Evolutionary conservation across 1,284 basidiomycete genomes (phyloP).

Genomic region (Xerocomus cyaneibrunnescens): DNA sequence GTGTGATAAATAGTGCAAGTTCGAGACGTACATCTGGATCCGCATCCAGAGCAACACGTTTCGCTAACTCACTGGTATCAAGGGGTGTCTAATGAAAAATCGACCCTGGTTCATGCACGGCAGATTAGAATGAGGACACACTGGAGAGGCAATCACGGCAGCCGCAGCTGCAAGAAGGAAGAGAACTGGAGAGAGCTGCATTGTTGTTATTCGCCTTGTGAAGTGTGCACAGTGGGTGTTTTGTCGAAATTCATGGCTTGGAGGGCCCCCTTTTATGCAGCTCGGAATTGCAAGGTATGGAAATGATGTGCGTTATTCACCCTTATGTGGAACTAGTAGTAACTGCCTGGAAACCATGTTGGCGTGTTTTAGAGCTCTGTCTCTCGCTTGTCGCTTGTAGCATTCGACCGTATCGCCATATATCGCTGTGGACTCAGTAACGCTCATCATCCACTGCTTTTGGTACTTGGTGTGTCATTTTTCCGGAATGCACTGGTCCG

Average conservation of each 20-base stretch:
- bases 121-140: neutral
- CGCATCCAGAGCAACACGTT: neutral
- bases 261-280: neutral
- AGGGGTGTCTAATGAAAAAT: neutral
- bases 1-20: too few relatives aligned
- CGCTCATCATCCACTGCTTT: too few relatives aligned
- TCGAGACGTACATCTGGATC: too few relatives aligned
- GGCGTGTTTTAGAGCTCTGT: neutral
- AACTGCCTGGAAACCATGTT: neutral
- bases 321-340: too few relatives aligned
- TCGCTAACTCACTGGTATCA: neutral
- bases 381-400: neutral
- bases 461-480: too few relatives aligned
- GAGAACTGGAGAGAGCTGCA: conserved; percentile 3
- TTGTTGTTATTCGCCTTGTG: neutral
- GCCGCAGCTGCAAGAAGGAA: neutral
- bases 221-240: neutral
- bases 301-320: neutral
- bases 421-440: too few relatives aligned
- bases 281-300: neutral
- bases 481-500: too few relatives aligned
- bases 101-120: neutral
- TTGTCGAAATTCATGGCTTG: neutral
- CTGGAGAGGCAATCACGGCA: neutral
- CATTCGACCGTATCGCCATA: too few relatives aligned